These are phyloP conservation scores for Jackrogersella minutella DNA, from an alignment of 495 filamentous ascomycete genomes.

Conservation along the genomic window DNA sequence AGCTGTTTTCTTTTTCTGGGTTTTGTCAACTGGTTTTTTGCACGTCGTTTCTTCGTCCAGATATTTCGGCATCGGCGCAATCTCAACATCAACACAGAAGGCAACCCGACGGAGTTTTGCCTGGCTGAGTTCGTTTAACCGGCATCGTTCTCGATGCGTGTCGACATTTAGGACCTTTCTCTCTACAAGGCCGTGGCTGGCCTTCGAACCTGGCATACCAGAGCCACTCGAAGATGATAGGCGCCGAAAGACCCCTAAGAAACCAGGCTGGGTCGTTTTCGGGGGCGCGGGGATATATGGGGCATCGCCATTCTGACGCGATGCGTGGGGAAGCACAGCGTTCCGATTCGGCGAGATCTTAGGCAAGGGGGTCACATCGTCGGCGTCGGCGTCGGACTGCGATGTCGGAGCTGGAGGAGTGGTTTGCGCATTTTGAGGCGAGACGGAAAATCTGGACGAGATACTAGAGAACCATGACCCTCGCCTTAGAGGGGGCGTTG, in stretches of 20 bases:
- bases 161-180: constrained; percentile 88
- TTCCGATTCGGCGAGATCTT: constrained; percentile 60
- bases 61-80: constrained; percentile 72
- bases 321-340: constrained; percentile 60
- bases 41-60: constrained; percentile 51
- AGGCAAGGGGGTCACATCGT: constrained; percentile 64
- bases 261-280: constrained; percentile 69
- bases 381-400: constrained; percentile 61
- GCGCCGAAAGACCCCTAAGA: constrained; percentile 82
- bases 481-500: constrained; percentile 61
- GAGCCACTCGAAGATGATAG: constrained; percentile 73
- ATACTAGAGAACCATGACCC: constrained; percentile 92
- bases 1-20: constrained; percentile 70
- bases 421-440: constrained; percentile 57
- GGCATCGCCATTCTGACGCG: constrained; percentile 59
- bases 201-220: constrained; percentile 46
- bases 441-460: constrained; percentile 89
- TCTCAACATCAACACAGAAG: constrained; percentile 97
- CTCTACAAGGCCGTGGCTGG: constrained; percentile 70
- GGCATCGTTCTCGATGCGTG: constrained; percentile 76
- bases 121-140: constrained; percentile 79
- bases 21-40: constrained; percentile 57
- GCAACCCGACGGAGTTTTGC: constrained; percentile 85
- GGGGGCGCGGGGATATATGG: constrained; percentile 75
- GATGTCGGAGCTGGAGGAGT: constrained; percentile 52